Evolutionary conservation across 208 protist species (phyloP), one percentile per base, ranked within the genome.

Genomic region (Naegleria fowleri): DNA sequence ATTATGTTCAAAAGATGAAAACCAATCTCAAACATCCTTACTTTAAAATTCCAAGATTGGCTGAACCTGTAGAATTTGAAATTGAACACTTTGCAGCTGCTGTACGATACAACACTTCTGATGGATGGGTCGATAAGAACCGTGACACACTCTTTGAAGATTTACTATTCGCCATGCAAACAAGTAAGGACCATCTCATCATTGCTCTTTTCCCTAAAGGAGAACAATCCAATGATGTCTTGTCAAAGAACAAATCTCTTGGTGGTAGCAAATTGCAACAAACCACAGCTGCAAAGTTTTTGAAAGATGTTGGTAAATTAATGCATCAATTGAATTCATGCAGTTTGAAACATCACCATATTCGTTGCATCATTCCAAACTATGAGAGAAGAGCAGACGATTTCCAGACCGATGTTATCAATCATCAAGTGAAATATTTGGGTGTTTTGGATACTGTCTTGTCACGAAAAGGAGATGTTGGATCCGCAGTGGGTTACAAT

Each of bases 111-210:
- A 94, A 94, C 91, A 85, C 95, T 7, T 97, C 96, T 25, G 94
- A 95, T 9, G 96, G 95, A 90, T 98, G 96, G 95, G 92, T 98
- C 3, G 95, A 97, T 92, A 97, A 97, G 93, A 98, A 98, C 92
- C 95, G 92, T 43, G 97, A 98, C 90, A 91, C 94, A 5, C 91
- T 98, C 0, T 79, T 88, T 40, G 93, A 94, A 33, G 93, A 97
- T 67, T 90, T 96, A 29, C 93, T 94, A 39, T 15, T 33, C 33
- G 22, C 93, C 4, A 86, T 94, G n/a, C 75, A 86, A 13, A 39
- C 13, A n/a, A 90, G 83, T n/a, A 39, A 59, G 36, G 40, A 88
- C 5, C 33, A 29, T 22, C 55, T 92, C 5, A 13, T 92, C 15
- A 40, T n/a, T 29, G n/a, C 36, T 25, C 85, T 91, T 83, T 91